These are phyloP conservation scores for Nemania serpens DNA, from an alignment of 2,329 filamentous ascomycete genomes.

Conservation along the genomic window DNA sequence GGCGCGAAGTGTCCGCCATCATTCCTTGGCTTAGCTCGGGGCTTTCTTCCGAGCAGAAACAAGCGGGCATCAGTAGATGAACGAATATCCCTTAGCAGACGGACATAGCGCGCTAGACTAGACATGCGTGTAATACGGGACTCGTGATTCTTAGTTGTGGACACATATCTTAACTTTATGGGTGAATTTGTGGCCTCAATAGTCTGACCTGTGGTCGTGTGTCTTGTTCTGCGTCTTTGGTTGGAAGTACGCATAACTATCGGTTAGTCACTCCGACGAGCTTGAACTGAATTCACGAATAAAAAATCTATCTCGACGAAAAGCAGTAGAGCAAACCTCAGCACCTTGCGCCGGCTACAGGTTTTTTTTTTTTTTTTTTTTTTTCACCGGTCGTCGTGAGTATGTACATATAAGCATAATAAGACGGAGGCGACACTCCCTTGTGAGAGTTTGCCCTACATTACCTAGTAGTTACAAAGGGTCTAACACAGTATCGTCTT, in stretches of 20 bases:
- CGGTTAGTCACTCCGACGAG: background rate
- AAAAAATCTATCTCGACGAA: background rate
- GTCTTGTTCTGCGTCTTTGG: background rate
- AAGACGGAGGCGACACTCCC: no score
- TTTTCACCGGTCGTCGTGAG: background rate
- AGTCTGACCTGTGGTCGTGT: background rate
- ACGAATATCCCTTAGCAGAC: background rate
- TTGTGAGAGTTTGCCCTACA: background rate
- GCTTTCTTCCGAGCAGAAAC: background rate
- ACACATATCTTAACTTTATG: background rate
- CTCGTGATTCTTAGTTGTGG: conserved; percentile 12
- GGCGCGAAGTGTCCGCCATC: background rate
- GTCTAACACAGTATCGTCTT: no score
- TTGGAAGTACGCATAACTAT: background rate
- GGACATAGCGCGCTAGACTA: conserved; percentile 2
- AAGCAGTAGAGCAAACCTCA: background rate
- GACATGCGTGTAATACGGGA: background rate
- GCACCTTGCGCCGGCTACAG: background rate
- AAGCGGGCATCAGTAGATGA: background rate
- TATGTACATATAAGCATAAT: no score
- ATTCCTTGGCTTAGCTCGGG: conserved; percentile 5
- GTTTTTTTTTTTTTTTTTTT: background rate
- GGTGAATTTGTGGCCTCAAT: background rate
- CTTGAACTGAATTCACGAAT: background rate
- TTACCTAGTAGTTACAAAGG: background rate